Evolutionary conservation across 352 stramenopile genomes (phyloP).

Genomic region (Globisporangium solare): DNA sequence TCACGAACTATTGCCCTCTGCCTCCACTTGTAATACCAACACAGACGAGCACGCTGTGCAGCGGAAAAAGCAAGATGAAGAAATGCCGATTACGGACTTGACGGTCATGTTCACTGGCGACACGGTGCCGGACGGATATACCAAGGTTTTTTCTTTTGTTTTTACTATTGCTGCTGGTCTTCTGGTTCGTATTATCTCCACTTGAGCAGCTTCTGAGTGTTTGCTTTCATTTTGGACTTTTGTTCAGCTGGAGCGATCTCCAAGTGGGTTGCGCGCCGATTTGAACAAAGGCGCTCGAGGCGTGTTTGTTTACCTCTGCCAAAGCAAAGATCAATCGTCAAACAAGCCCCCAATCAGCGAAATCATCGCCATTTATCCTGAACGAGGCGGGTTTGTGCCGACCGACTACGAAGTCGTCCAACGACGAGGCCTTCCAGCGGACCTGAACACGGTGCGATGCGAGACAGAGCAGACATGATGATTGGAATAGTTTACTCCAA

Average conservation of each 20-base stretch:
- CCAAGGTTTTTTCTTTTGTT: conserved; percentile 50
- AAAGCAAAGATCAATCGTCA: conserved; percentile 39
- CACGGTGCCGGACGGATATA: conserved; percentile 58
- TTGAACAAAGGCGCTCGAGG: conserved; percentile 80
- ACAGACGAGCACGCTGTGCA: conserved; percentile 16
- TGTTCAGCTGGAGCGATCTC: conserved; percentile 64
- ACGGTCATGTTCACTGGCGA: conserved; percentile 79
- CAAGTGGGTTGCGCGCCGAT: conserved; percentile 67
- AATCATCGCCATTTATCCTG: conserved; percentile 70
- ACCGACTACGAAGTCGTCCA: conserved; percentile 75
- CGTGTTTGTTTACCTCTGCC: conserved; percentile 71
- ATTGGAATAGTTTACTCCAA: background rate
- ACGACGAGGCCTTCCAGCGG: conserved; percentile 49
- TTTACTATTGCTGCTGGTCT: background rate
- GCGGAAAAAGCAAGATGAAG: conserved; percentile 45
- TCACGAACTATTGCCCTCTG: too few species aligned
- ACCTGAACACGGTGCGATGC: conserved; percentile 62
- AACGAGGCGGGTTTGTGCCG: conserved; percentile 70
- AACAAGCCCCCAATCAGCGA: conserved; percentile 71
- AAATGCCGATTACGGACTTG: conserved; percentile 62
- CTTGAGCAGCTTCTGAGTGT: background rate
- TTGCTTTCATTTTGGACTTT: background rate
- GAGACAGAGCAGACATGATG: background rate
- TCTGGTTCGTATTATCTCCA: background rate
- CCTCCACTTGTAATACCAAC: background rate